Percentiles rank a stretch among this genome's conserved stretches.
Conservation (phyloP, 192 early-diverging fungal species). For the Backusella macrospora region DNA sequence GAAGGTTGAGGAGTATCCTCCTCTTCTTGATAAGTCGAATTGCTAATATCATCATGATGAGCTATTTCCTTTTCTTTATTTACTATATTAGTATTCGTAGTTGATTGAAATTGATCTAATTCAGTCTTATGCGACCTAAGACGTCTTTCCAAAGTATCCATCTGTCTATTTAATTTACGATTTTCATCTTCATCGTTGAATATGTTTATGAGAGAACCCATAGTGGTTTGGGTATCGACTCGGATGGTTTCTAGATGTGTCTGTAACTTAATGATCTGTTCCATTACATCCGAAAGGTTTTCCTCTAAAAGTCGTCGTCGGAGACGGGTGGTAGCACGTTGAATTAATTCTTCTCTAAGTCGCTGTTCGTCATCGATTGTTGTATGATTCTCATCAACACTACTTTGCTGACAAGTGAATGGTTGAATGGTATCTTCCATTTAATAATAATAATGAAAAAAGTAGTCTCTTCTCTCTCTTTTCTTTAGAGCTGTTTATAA, state of each 20-base stretch:
- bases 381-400: not conserved
- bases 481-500: not conserved
- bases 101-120: not conserved
- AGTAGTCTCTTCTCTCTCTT: not conserved
- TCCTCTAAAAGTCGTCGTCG: conserved; percentile 32
- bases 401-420: not conserved
- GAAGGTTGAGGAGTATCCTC: not conserved
- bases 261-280: not conserved
- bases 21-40: not conserved
- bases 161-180: conserved; percentile 17
- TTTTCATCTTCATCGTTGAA: not conserved
- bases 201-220: conserved; percentile 1
- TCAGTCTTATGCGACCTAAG: conserved; percentile 8
- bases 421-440: conserved; percentile 1
- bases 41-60: not conserved
- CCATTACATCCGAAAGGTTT: conserved; percentile 19
- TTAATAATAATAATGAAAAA: conserved; percentile 2
- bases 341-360: conserved; percentile 28
- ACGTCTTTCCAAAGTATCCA: conserved; percentile 31
- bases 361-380: conserved; percentile 3
- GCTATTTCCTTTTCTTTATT: not conserved
- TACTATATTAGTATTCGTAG: not conserved
- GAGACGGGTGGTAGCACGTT: conserved; percentile 29
- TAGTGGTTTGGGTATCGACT: conserved; percentile 16
- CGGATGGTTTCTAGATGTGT: conserved; percentile 17